phyloP scores from a whole-genome alignment of 192 early-diverging fungal species.

The Thoreauomyces humboldtii region DNA sequence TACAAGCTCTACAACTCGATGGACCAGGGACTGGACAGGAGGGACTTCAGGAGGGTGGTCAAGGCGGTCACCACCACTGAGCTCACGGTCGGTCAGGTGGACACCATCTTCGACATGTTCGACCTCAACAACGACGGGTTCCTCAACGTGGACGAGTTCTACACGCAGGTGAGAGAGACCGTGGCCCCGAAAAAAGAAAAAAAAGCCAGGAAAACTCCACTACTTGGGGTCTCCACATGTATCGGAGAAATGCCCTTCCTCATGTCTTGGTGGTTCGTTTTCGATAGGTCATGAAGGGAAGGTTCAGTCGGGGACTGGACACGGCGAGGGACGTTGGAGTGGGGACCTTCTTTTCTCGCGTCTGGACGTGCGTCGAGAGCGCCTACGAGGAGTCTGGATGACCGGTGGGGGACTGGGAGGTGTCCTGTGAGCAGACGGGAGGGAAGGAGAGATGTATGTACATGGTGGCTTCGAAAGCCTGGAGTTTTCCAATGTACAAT shows the following conservation, averaged over 20 bases:
- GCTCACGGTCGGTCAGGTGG: constrained; percentile 30
- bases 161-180: too few species aligned
- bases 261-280: too few species aligned
- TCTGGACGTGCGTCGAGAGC: constrained; percentile 7
- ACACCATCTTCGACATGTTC: constrained; percentile 35
- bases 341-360: constrained; percentile 2
- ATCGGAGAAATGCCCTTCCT: too few species aligned
- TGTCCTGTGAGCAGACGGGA: background rate
- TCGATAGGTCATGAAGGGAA: constrained; percentile 32
- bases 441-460: background rate
- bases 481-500: too few species aligned
- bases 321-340: constrained; percentile 12
- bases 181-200: too few species aligned
- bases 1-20: constrained; percentile 36
- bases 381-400: constrained; percentile 18
- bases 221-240: too few species aligned
- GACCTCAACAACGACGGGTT: constrained; percentile 27
- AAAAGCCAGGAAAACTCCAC: too few species aligned
- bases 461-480: too few species aligned
- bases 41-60: constrained; percentile 28
- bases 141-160: constrained; percentile 32
- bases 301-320: constrained; percentile 21
- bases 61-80: constrained; percentile 28
- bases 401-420: background rate
- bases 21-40: constrained; percentile 11